These are phyloP conservation scores for Leishmania guyanensis DNA, from an alignment of 208 protist genomes.

Conservation along the genomic window DNA sequence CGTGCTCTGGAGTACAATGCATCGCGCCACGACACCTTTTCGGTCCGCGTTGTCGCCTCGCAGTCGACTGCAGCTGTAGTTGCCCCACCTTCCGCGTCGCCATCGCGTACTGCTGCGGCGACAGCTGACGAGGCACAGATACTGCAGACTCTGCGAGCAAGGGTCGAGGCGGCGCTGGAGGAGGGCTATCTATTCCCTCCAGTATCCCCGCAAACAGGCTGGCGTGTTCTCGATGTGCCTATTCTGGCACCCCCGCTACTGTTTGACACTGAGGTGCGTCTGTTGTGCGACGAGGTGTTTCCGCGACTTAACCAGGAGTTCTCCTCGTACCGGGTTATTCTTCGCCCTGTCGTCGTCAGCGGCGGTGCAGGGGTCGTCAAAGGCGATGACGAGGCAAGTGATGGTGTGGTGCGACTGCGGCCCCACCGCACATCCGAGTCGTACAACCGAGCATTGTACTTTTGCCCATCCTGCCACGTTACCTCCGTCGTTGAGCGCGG, in stretches of 20 bases:
- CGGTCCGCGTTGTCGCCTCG: neutral
- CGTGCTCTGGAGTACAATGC: constrained; percentile 44
- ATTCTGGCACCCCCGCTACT: constrained; percentile 76
- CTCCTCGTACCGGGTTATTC: constrained; percentile 29
- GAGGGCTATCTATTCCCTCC: constrained; percentile 33
- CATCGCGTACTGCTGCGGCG: neutral
- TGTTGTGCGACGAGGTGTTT: constrained; percentile 64
- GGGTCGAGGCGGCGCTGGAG: constrained; percentile 7
- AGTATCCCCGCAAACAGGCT: constrained; percentile 50
- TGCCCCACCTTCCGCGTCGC: neutral
- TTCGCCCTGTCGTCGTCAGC: constrained; percentile 52
- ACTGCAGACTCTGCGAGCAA: constrained; percentile 13
- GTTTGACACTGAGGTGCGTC: constrained; percentile 73
- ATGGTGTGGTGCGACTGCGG: neutral
- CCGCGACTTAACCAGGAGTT: constrained; percentile 74
- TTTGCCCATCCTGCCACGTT: constrained; percentile 48
- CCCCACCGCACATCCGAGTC: constrained; percentile 35
- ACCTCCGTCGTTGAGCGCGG: constrained; percentile 59
- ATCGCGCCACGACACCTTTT: neutral
- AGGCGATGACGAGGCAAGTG: neutral
- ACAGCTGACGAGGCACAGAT: neutral
- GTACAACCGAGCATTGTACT: constrained; percentile 44
- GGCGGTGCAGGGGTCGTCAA: neutral
- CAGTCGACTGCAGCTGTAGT: neutral
- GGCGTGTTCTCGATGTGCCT: constrained; percentile 78